These are phyloP conservation scores for Lactarius psammicola DNA, from an alignment of 768 basidiomycete species.

Conservation along the genomic window DNA sequence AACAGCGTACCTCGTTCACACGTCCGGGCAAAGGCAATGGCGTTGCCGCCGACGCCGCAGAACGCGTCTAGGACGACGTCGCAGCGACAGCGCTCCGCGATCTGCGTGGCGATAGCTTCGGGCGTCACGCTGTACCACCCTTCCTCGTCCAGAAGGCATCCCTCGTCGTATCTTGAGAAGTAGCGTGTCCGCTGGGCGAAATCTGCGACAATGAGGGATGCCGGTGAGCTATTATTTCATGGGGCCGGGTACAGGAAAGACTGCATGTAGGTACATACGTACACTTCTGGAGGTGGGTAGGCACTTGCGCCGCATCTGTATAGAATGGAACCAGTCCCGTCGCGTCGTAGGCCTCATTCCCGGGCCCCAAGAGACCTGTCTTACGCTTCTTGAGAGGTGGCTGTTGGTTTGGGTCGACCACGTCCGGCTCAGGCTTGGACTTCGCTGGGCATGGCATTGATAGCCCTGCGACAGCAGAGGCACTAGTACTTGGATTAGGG, in stretches of 20 bases:
- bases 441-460: not conserved
- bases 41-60: constrained; percentile 96
- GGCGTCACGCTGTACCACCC: constrained; percentile 99
- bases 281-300: constrained; percentile 83
- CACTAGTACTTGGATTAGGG: not conserved
- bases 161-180: constrained; percentile 76
- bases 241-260: not conserved
- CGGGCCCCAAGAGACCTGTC: constrained; percentile 21
- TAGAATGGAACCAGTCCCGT: constrained; percentile 74
- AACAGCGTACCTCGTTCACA: constrained; percentile 80
- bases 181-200: constrained; percentile 80
- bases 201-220: constrained; percentile 47
- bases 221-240: not conserved
- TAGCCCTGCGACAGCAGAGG: not conserved
- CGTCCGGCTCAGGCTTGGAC: not conserved
- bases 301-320: constrained; percentile 61
- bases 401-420: not conserved
- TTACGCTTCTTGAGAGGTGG: constrained; percentile 3
- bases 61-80: constrained; percentile 89
- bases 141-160: constrained; percentile 87
- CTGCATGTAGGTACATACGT: constrained; percentile 34
- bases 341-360: constrained; percentile 46
- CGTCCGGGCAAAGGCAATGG: constrained; percentile 94
- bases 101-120: constrained; percentile 86
- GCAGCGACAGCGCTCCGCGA: constrained; percentile 88